These are phyloP conservation scores for Pichia californica DNA, from an alignment of 805 yeast genomes.

Conservation along the genomic window DNA sequence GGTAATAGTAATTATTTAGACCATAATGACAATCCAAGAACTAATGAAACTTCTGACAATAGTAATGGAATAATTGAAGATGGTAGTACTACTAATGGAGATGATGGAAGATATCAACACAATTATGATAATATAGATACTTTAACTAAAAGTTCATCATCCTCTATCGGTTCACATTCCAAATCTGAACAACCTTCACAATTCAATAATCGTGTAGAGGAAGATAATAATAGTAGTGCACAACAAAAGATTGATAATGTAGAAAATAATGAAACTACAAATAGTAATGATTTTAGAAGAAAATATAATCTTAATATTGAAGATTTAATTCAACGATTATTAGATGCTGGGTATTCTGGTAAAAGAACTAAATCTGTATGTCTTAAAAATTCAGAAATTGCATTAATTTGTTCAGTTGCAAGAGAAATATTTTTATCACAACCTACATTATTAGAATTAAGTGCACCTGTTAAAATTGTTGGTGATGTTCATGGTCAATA, in stretches of 20 bases:
- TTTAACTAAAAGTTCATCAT: no score
- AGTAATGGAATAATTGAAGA: no score
- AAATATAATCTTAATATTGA: constrained; percentile 48
- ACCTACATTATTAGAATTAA: constrained; percentile 81
- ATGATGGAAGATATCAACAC: no score
- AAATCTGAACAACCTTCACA: no score
- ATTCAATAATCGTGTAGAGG: no score
- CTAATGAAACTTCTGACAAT: no score
- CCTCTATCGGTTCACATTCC: no score
- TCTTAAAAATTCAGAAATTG: constrained; percentile 83
- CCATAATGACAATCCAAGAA: no score
- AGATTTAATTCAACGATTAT: constrained; percentile 79
- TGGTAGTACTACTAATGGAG: no score
- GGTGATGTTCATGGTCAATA: constrained; percentile 98
- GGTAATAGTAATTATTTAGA: neutral
- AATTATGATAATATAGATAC: no score
- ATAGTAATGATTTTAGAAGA: constrained; percentile 6
- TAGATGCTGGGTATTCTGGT: constrained; percentile 95
- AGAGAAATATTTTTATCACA: constrained; percentile 85
- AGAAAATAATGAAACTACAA: neutral
- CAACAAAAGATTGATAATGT: no score
- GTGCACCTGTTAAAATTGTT: constrained; percentile 81
- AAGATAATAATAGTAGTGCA: no score
- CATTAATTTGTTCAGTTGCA: constrained; percentile 77
- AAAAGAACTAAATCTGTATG: constrained; percentile 87